phyloP scores from a whole-genome alignment of 805 yeast species.

The Tetrapisispora nanseiensis region DNA sequence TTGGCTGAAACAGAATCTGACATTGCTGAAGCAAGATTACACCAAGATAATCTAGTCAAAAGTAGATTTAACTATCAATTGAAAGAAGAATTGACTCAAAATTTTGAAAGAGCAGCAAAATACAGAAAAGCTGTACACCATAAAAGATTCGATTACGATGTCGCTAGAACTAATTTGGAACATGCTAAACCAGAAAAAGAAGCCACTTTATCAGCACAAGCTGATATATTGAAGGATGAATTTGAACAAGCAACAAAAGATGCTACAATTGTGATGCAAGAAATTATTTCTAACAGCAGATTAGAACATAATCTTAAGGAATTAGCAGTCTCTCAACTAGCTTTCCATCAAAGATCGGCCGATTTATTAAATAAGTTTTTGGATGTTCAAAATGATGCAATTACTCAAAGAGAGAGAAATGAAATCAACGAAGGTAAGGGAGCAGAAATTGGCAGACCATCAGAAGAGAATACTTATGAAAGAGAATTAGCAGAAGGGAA shows the following conservation, averaged over 20 bases:
- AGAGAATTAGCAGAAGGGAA: background rate
- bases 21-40: constrained; percentile 72
- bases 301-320: constrained; percentile 59
- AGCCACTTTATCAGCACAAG: constrained; percentile 60
- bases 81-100: constrained; percentile 48
- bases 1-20: constrained; percentile 61
- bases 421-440: background rate
- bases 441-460: background rate
- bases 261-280: constrained; percentile 73
- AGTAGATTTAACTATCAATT: constrained; percentile 60
- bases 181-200: constrained; percentile 51
- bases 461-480: background rate
- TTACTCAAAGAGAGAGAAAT: background rate
- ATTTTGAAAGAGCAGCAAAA: constrained; percentile 52
- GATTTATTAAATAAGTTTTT: constrained; percentile 56
- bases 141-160: constrained; percentile 69
- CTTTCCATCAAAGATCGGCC: constrained; percentile 65
- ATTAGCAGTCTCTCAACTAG: constrained; percentile 68
- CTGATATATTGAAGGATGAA: constrained; percentile 80
- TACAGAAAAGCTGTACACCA: constrained; percentile 68
- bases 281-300: constrained; percentile 60
- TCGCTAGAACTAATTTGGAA: constrained; percentile 52
- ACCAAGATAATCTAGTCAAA: constrained; percentile 66
- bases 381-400: constrained; percentile 15
- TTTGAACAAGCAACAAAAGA: constrained; percentile 85